phyloP scores from a whole-genome alignment of 305 asterid species.

The Solanum hybrid region DNA sequence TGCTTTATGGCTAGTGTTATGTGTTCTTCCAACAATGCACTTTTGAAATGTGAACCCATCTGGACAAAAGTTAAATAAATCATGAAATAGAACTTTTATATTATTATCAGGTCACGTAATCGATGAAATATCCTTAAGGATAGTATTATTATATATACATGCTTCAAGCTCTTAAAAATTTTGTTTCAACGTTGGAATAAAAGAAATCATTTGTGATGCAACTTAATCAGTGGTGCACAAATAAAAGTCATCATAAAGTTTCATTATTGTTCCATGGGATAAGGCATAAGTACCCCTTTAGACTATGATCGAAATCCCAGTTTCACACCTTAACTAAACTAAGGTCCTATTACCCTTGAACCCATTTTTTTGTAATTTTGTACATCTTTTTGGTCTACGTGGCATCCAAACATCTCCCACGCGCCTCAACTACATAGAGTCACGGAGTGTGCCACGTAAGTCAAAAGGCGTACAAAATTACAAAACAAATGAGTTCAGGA shows the following conservation, averaged over 20 bases:
- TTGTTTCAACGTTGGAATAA: background rate
- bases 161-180: background rate
- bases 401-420: background rate
- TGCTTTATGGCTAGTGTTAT: constrained; percentile 36
- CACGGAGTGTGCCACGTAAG: background rate
- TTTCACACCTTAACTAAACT: background rate
- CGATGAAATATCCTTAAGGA: background rate
- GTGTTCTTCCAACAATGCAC: constrained; percentile 41
- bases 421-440: background rate
- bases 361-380: background rate
- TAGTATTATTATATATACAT: background rate
- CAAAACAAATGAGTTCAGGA: no score
- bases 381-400: background rate
- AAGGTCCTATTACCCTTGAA: background rate
- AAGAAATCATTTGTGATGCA: background rate
- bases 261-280: background rate
- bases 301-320: no score
- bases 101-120: background rate
- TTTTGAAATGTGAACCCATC: constrained; percentile 67
- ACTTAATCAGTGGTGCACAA: background rate
- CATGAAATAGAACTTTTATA: background rate
- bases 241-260: background rate
- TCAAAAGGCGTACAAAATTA: no score
- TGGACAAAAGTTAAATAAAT: background rate
- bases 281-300: background rate